phyloP scores from a whole-genome alignment of 495 filamentous ascomycete species.

The Annulohypoxylon bovei region DNA sequence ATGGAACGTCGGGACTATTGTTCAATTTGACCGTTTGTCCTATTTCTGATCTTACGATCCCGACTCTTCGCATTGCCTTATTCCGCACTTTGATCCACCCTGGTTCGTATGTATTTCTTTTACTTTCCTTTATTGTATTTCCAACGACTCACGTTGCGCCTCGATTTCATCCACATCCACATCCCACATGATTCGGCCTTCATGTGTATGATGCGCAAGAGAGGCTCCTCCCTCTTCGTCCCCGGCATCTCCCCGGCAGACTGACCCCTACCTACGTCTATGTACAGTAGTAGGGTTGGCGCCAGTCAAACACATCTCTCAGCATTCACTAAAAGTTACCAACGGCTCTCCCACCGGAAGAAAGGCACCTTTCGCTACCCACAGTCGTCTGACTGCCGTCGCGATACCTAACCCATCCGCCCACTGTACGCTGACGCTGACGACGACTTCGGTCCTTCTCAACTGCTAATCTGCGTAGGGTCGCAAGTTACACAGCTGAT shows the following conservation, averaged over 20 bases:
- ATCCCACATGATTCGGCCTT: constrained; percentile 34
- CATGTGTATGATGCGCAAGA: constrained; percentile 35
- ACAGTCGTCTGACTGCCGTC: constrained; percentile 22
- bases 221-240: constrained; percentile 3
- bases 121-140: constrained; percentile 17
- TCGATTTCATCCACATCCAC: constrained; percentile 28
- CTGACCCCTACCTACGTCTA: constrained; percentile 28
- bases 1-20: constrained; percentile 25
- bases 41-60: constrained; percentile 31
- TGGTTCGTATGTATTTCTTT: not conserved
- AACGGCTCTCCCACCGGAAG: constrained; percentile 29
- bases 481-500: constrained; percentile 9
- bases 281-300: not conserved
- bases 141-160: constrained; percentile 19
- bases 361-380: constrained; percentile 19
- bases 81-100: constrained; percentile 14
- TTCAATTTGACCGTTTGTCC: constrained; percentile 17
- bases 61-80: constrained; percentile 22
- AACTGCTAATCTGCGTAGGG: constrained; percentile 13
- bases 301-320: not conserved
- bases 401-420: constrained; percentile 34
- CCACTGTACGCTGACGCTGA: constrained; percentile 28
- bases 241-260: constrained; percentile 18
- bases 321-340: not conserved
- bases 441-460: constrained; percentile 36